Conservation (phyloP, 2,329 filamentous ascomycete genomes). For the Verticillium dahliae region DNA sequence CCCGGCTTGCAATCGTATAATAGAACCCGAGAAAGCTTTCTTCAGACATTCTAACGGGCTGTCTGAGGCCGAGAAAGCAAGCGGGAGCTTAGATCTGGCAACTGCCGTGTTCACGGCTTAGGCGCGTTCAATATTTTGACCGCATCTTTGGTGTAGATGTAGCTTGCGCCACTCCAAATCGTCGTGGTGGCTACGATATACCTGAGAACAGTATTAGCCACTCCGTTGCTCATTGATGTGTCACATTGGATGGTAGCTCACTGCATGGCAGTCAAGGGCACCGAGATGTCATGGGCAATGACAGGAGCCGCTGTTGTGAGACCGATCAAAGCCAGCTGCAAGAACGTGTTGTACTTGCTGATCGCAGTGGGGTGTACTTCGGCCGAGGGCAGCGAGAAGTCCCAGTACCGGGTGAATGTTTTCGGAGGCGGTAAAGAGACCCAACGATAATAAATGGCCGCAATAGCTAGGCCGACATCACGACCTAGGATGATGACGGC, state of each 20-base stretch:
- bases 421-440: slow-evolving; percentile 91
- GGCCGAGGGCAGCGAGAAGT: slow-evolving; percentile 85
- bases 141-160: slow-evolving; percentile 83
- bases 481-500: slow-evolving; percentile 86
- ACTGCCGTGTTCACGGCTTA: background rate
- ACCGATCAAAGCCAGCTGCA: slow-evolving; percentile 83
- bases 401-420: slow-evolving; percentile 90
- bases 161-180: slow-evolving; percentile 88
- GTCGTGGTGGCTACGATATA: slow-evolving; percentile 85
- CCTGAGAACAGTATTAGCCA: slow-evolving; percentile 32
- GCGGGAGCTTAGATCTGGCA: background rate
- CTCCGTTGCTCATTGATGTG: background rate
- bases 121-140: slow-evolving; percentile 67
- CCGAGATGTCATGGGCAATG: slow-evolving; percentile 49
- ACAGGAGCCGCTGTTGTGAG: slow-evolving; percentile 76
- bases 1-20: too few relatives aligned
- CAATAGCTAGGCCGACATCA: slow-evolving; percentile 74
- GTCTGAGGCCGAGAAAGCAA: background rate
- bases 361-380: slow-evolving; percentile 79
- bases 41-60: background rate
- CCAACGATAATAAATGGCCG: slow-evolving; percentile 93
- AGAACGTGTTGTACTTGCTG: slow-evolving; percentile 87
- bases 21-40: background rate
- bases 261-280: slow-evolving; percentile 56
- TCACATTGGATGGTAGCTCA: slow-evolving; percentile 31